phyloP scores from a whole-genome alignment of 106 monocot genomes.

The Apostasia shenzhenica region DNA sequence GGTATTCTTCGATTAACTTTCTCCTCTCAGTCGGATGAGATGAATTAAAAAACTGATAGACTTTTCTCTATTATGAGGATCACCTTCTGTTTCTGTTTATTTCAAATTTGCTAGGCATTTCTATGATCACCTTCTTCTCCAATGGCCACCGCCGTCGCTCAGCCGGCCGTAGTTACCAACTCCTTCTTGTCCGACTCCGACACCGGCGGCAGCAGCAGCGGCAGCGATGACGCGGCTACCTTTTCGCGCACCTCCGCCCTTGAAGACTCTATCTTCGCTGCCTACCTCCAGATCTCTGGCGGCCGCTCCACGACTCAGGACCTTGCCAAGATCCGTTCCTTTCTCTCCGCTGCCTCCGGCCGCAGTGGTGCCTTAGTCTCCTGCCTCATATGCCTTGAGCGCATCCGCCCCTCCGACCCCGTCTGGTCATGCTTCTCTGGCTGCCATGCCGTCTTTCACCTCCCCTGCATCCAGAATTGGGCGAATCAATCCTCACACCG shows the following conservation, averaged over 20 bases:
- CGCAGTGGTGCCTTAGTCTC: constrained; percentile 28
- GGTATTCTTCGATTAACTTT: too few relatives aligned
- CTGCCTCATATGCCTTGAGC: constrained; percentile 91
- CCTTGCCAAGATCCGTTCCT: constrained; percentile 65
- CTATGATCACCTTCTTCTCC: not conserved
- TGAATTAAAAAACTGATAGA: too few relatives aligned
- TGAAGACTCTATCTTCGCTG: constrained; percentile 45
- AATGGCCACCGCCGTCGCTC: constrained; percentile 1
- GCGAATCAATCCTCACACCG: constrained; percentile 46
- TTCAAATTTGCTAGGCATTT: not conserved
- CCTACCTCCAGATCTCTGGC: constrained; percentile 53
- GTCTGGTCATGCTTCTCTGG: constrained; percentile 78
- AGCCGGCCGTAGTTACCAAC: not conserved
- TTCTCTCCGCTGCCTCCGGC: constrained; percentile 56
- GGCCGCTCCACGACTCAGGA: constrained; percentile 11
- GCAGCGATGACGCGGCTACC: constrained; percentile 18
- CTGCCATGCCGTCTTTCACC: constrained; percentile 82
- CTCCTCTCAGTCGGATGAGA: too few relatives aligned
- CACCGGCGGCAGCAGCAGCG: constrained; percentile 19
- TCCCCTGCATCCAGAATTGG: constrained; percentile 88
- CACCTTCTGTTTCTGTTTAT: not conserved
- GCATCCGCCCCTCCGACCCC: constrained; percentile 74
- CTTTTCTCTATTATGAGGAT: too few relatives aligned
- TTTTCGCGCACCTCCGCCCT: constrained; percentile 16
- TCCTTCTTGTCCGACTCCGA: constrained; percentile 38